Evolutionary conservation across 257 asterid species (phyloP).

Genomic region (Sherardia arvensis): DNA sequence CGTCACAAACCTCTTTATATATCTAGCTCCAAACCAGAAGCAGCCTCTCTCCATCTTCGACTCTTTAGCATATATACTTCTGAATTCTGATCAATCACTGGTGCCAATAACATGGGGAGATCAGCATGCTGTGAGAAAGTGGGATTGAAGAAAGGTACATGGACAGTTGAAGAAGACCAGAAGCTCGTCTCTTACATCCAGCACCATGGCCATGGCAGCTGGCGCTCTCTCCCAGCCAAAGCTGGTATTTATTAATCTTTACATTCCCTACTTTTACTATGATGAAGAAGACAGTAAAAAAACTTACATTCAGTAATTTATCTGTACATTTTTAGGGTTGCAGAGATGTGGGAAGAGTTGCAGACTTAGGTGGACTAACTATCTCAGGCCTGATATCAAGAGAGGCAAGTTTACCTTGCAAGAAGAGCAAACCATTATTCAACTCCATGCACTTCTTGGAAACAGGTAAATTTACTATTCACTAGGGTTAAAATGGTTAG

Average conservation of each 20-base stretch:
- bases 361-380: slow-evolving; percentile 19
- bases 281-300: not conserved
- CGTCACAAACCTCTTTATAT: no score
- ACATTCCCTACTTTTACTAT: no score
- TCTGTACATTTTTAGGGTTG: slow-evolving; percentile 1
- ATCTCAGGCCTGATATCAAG: slow-evolving; percentile 22
- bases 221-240: slow-evolving; percentile 28
- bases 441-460: slow-evolving; percentile 29
- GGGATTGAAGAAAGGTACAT: slow-evolving; percentile 24
- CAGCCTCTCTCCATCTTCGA: not conserved
- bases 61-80: not conserved
- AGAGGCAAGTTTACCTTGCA: slow-evolving; percentile 18
- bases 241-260: slow-evolving; percentile 14
- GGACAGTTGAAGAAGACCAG: slow-evolving; percentile 30
- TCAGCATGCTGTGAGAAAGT: slow-evolving; percentile 15
- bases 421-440: slow-evolving; percentile 24
- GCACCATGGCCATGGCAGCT: slow-evolving; percentile 20
- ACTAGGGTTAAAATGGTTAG: not conserved
- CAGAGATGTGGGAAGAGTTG: slow-evolving; percentile 25
- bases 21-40: not conserved
- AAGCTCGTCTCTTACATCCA: slow-evolving; percentile 21
- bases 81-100: no score
- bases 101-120: slow-evolving; percentile 13
- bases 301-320: not conserved
- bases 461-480: slow-evolving; percentile 8